Conservation (phyloP, 306 rosid genomes). For the Fagus crenata region DNA sequence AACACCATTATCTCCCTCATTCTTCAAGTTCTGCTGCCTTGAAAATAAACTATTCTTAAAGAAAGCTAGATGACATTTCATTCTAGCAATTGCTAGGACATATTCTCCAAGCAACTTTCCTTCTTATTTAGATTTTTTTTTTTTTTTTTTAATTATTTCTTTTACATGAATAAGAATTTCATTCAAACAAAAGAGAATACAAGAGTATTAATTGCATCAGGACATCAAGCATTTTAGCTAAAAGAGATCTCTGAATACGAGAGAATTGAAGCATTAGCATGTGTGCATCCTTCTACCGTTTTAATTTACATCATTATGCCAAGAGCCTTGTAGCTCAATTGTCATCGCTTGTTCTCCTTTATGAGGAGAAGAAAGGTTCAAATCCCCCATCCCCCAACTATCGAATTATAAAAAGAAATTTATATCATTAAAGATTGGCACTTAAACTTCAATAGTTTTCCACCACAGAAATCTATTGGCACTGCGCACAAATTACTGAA, state of each 20-base stretch:
- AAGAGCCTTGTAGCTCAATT: too few relatives aligned
- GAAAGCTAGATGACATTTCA: neutral
- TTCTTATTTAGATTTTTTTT: neutral
- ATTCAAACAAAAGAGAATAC: too few relatives aligned
- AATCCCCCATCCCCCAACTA: too few relatives aligned
- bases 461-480: neutral
- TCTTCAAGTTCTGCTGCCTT: neutral
- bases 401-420: too few relatives aligned
- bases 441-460: neutral
- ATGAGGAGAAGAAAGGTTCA: too few relatives aligned
- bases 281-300: neutral
- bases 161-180: too few relatives aligned
- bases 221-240: too few relatives aligned
- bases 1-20: neutral
- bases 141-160: too few relatives aligned
- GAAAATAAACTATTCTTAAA: neutral
- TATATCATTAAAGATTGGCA: neutral
- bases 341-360: too few relatives aligned
- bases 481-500: neutral
- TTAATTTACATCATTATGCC: neutral
- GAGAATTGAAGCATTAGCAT: neutral
- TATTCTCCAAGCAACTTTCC: neutral
- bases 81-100: neutral
- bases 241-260: neutral
- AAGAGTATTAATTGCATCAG: too few relatives aligned